A percentile compares a stretch with the other conserved stretches of the same genome.
Evolutionary conservation across 1,284 basidiomycete species (phyloP).

Genomic region (Ganoderma lucidum): DNA sequence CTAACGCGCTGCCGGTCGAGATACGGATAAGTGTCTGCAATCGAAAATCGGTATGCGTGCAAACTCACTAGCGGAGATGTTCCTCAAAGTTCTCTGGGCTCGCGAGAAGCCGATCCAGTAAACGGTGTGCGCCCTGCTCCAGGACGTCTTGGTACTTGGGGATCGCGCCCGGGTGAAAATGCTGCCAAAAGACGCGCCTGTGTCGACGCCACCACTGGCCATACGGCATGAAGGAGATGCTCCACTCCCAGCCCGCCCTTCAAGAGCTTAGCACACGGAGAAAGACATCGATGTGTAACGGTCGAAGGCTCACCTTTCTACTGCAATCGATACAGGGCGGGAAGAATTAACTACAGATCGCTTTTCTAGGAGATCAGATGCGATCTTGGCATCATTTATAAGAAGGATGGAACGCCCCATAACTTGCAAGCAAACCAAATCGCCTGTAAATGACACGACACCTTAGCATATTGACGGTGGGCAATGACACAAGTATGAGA

Average conservation of each 20-base stretch:
- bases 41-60: neutral
- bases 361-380: conserved; percentile 11
- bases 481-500: neutral
- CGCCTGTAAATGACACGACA: neutral
- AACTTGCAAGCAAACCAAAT: conserved; percentile 7
- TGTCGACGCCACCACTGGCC: conserved; percentile 13
- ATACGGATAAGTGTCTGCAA: neutral
- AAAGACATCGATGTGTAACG: neutral
- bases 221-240: conserved; percentile 9
- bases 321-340: neutral
- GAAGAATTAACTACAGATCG: conserved; percentile 16
- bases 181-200: conserved; percentile 13
- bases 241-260: conserved; percentile 14
- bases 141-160: neutral
- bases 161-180: conserved; percentile 10
- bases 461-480: neutral
- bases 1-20: conserved; percentile 9
- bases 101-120: neutral
- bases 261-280: neutral
- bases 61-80: neutral
- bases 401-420: conserved; percentile 10
- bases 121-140: neutral
- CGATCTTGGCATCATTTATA: conserved; percentile 11
- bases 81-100: neutral
- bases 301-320: conserved; percentile 1